phyloP scores from a whole-genome alignment of 441 rosid species.

The Brassica hybrid region DNA sequence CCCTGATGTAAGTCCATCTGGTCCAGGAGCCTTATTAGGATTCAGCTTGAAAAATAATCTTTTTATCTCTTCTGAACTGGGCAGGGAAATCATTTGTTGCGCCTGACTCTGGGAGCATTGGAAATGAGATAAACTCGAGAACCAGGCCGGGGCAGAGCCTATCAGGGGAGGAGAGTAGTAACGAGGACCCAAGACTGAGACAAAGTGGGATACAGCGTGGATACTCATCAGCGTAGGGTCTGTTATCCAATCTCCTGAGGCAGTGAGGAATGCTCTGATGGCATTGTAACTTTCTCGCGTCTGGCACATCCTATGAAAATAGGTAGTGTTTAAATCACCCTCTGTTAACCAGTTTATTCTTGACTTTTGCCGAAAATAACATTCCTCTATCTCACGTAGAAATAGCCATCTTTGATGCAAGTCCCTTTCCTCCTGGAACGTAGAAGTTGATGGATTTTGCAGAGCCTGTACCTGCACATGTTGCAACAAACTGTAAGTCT shows the following conservation, averaged over 20 bases:
- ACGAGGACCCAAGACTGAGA: not conserved
- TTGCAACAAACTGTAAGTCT: not conserved
- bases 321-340: not conserved
- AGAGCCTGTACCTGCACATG: not conserved
- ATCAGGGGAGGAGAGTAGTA: no score
- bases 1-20: not conserved
- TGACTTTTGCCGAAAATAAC: not conserved
- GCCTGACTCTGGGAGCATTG: no score
- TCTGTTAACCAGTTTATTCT: not conserved
- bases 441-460: not conserved
- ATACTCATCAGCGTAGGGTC: no score
- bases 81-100: no score
- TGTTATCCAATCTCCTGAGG: no score
- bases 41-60: not conserved
- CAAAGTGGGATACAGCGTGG: no score
- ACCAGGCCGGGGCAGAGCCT: no score
- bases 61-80: not conserved
- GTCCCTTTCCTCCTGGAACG: not conserved
- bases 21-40: not conserved
- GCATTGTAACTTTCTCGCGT: no score
- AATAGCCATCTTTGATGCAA: not conserved
- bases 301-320: no score
- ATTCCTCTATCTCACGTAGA: not conserved
- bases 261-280: no score
- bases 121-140: no score